Conservation (phyloP, 176 grass and related monocot genomes). For the Miscanthus lutarioriparius region DNA sequence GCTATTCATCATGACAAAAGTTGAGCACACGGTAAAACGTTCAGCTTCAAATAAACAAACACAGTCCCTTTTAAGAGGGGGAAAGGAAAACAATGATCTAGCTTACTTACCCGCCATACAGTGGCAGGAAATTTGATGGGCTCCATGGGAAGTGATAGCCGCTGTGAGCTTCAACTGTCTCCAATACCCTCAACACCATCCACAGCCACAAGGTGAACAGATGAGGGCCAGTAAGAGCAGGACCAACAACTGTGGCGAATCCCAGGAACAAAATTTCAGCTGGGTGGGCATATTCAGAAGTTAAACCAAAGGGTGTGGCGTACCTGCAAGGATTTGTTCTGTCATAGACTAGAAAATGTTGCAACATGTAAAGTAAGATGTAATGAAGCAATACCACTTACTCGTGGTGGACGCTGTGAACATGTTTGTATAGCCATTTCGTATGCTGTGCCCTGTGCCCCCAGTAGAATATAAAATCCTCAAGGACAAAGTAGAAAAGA, state of each 20-base stretch:
- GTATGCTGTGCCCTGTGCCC: conserved; percentile 84
- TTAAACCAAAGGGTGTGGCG: conserved; percentile 88
- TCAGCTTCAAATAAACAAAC: background rate
- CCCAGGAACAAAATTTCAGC: conserved; percentile 93
- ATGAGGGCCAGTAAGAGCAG: conserved; percentile 90
- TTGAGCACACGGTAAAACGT: background rate
- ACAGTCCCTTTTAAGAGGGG: background rate
- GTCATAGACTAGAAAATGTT: conserved; percentile 23
- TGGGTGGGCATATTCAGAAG: conserved; percentile 92
- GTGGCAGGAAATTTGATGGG: conserved; percentile 92
- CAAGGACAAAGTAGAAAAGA: conserved; percentile 90
- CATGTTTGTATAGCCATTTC: conserved; percentile 92
- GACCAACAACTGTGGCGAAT: conserved; percentile 78
- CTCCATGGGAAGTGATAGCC: conserved; percentile 97
- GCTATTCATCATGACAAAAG: conserved; percentile 41
- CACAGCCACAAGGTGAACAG: conserved; percentile 88
- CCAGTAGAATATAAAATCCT: conserved; percentile 98
- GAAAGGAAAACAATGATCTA: background rate
- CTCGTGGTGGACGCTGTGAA: conserved; percentile 92
- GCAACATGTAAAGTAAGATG: background rate
- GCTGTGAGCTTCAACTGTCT: conserved; percentile 95
- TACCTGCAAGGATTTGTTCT: conserved; percentile 51
- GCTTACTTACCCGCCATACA: conserved; percentile 83
- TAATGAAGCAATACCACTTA: conserved; percentile 35
- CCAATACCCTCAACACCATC: conserved; percentile 86